Conservation (phyloP, 257 asterid genomes). For the Scutellaria galericulata region DNA sequence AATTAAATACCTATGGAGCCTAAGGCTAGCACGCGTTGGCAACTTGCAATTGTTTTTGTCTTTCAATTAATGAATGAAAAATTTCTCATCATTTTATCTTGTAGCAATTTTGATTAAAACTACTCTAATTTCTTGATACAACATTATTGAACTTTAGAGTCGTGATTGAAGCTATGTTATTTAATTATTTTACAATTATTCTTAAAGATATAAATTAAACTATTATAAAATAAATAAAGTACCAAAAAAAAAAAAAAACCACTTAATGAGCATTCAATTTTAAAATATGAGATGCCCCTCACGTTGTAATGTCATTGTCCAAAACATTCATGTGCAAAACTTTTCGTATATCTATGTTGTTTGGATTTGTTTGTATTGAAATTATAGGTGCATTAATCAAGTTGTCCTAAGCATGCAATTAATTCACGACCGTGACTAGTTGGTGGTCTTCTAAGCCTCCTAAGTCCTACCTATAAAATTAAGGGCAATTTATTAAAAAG, state of each 20-base stretch:
- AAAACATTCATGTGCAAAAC: neutral
- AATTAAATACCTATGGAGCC: too few relatives aligned
- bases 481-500: neutral
- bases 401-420: neutral
- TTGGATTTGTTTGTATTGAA: neutral
- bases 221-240: neutral
- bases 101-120: too few relatives aligned
- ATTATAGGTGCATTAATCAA: neutral
- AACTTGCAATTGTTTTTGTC: too few relatives aligned
- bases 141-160: too few relatives aligned
- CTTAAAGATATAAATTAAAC: too few relatives aligned
- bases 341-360: neutral
- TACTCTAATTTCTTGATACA: too few relatives aligned
- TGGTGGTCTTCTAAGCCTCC: neutral
- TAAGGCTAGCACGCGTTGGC: too few relatives aligned
- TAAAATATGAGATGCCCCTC: neutral
- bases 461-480: too few relatives aligned
- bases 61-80: too few relatives aligned
- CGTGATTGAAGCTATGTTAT: too few relatives aligned
- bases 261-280: neutral
- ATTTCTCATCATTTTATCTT: too few relatives aligned
- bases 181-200: too few relatives aligned
- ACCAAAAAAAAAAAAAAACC: neutral
- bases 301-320: conserved; percentile 8
- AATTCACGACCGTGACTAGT: conserved; percentile 21